A percentile compares a stretch with the other conserved stretches of the same genome.
phyloP scores from a whole-genome alignment of 148 eudicot species.

The Chenopodium formosanum region DNA sequence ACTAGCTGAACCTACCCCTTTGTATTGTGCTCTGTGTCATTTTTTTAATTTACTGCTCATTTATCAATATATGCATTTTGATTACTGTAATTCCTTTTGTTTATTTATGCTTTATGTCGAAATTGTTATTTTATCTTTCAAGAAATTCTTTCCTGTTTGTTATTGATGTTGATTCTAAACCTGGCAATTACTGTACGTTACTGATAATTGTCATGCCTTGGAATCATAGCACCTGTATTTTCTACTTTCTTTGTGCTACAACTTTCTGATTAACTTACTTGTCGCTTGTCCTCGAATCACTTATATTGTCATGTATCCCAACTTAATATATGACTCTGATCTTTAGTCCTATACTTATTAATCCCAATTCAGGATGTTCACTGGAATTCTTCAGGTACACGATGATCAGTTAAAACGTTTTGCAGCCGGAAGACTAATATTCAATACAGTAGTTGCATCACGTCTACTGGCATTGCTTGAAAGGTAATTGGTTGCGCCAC shows the following conservation, averaged over 20 bases:
- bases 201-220: not conserved
- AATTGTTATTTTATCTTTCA: not conserved
- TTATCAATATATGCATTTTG: constrained; percentile 1
- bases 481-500: not conserved
- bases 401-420: not conserved
- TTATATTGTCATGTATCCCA: not conserved
- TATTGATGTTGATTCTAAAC: not conserved
- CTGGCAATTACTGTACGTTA: not conserved
- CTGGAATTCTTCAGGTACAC: not conserved
- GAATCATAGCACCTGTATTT: not conserved
- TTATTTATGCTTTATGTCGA: not conserved
- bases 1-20: constrained; percentile 21
- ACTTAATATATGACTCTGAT: not conserved
- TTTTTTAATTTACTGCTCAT: constrained; percentile 6
- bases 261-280: not conserved
- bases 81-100: not conserved
- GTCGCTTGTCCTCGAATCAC: not conserved
- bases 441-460: not conserved
- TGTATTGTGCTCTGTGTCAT: constrained; percentile 29
- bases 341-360: not conserved
- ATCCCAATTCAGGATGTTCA: not conserved
- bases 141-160: constrained; percentile 5
- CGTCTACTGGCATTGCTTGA: not conserved
- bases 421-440: not conserved
- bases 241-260: not conserved